Base-by-base conservation (phyloP, 2,329 filamentous ascomycete species). In the Emergomyces orientalis region DNA sequence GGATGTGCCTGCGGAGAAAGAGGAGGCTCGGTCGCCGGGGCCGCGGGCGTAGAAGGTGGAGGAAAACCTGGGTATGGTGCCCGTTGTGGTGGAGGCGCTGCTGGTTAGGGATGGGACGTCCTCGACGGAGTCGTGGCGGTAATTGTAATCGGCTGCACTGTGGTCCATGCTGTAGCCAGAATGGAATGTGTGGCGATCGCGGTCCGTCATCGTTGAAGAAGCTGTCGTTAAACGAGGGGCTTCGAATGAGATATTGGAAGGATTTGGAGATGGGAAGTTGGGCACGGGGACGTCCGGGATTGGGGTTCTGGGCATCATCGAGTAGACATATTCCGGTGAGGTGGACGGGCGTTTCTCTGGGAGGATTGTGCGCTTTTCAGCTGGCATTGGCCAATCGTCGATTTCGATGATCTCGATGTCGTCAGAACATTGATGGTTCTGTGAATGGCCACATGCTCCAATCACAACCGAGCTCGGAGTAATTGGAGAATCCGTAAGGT, bases 101-200 rank as follows among this genome's bases (percentile, higher is more conserved):
- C 79, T 80, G 32, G 77, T 80, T 39, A 81, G 69, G 32, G 79
- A 81, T 19, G 79, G 79, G 3, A 81, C 77, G 72, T 81, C 79
- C 52, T 81, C 79, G 51, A 76, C 71, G 1, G 79, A 81, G 43
- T 72, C 72, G 49, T 78, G 76, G 41, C 73, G 71, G 63, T 72
- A 71, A 17, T 78, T 76, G 59, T 73, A 71, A 19, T 78, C 76
- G 57, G 73, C 70, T 52, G 71, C 70, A 27, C n/a, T n/a, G 1
- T 72, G 71, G 51, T 79, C 74, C 52, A 72, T 66, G 7, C 70
- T 66, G 19, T 69, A 68, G 19, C 65, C 63, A n/a, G 68, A 70
- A 47, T 64, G 72, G 66, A 71, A 74, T 39, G 74, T 73, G 30
- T 73, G 72, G 54, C 73, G 76, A 56, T 79, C 77, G 2, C 73